Conservation (phyloP, 805 yeast species). For the Scheffersomyces ergatensis region DNA sequence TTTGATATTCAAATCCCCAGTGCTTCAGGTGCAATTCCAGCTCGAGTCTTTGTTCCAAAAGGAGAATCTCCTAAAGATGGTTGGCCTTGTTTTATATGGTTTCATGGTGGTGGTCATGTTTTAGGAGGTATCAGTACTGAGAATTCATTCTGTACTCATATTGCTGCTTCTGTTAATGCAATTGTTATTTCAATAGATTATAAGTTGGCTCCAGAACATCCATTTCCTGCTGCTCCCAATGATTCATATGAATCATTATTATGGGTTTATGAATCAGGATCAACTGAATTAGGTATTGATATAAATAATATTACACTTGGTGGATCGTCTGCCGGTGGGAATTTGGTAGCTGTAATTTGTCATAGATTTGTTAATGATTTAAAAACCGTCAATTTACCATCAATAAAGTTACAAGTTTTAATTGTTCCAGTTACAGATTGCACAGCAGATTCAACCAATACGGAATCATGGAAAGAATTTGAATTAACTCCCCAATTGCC, state of each 20-base stretch:
- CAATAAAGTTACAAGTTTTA: slow-evolving; percentile 36
- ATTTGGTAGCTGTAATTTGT: slow-evolving; percentile 34
- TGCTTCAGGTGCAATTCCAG: slow-evolving; percentile 21
- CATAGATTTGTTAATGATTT: slow-evolving; percentile 29
- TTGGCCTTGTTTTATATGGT: slow-evolving; percentile 37
- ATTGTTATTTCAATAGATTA: slow-evolving; percentile 48
- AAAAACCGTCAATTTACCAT: slow-evolving; percentile 22
- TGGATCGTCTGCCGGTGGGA: slow-evolving; percentile 49
- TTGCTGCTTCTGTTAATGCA: slow-evolving; percentile 33
- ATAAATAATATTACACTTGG: slow-evolving; percentile 34
- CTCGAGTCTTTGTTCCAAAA: slow-evolving; percentile 37
- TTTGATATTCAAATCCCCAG: slow-evolving; percentile 30
- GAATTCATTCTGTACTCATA: slow-evolving; percentile 40
- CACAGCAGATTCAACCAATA: slow-evolving; percentile 34
- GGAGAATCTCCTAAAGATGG: slow-evolving; percentile 30
- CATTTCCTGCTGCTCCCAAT: slow-evolving; percentile 47
- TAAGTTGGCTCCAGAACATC: slow-evolving; percentile 48
- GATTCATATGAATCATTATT: slow-evolving; percentile 40
- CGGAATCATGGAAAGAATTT: slow-evolving; percentile 36
- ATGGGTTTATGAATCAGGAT: slow-evolving; percentile 20
- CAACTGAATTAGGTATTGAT: slow-evolving; percentile 23
- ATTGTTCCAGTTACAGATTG: slow-evolving; percentile 46
- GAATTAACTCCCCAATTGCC: slow-evolving; percentile 43
- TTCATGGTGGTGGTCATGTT: slow-evolving; percentile 48
- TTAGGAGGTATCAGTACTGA: slow-evolving; percentile 39